Evolutionary conservation across 2,329 filamentous ascomycete species (phyloP).

Genomic region (Verticillium longisporum): DNA sequence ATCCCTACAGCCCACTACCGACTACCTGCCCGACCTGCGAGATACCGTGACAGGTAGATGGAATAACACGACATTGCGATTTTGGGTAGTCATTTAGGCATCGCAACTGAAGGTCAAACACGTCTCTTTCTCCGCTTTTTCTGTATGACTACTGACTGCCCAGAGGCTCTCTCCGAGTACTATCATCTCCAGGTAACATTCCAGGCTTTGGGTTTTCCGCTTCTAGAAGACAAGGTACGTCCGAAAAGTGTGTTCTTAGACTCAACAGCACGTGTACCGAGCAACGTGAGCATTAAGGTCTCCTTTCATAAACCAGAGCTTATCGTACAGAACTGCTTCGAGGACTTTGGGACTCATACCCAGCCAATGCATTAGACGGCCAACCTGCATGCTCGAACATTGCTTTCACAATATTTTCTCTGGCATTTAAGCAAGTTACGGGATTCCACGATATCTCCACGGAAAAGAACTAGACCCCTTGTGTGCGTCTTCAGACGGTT

Average conservation of each 20-base stretch:
- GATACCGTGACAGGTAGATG: conserved; percentile 19
- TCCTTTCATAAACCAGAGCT: neutral
- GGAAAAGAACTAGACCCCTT: too few species aligned
- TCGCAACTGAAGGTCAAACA: conserved; percentile 24
- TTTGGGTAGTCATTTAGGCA: conserved; percentile 28
- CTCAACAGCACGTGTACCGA: conserved; percentile 25
- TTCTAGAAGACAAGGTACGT: conserved; percentile 22
- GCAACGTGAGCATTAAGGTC: conserved; percentile 17
- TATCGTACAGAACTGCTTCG: conserved; percentile 20
- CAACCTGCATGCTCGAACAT: conserved; percentile 33
- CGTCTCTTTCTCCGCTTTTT: too few species aligned
- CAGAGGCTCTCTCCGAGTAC: conserved; percentile 27
- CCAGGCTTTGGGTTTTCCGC: conserved; percentile 26
- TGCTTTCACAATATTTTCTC: conserved; percentile 27
- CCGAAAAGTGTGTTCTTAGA: conserved; percentile 25
- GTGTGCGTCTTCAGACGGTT: too few species aligned
- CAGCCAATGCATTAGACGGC: conserved; percentile 20
- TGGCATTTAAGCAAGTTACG: conserved; percentile 23
- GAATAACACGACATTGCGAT: conserved; percentile 27
- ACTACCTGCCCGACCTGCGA: conserved; percentile 25
- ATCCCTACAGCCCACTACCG: conserved; percentile 22
- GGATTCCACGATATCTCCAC: conserved; percentile 1
- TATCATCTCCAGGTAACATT: conserved; percentile 27
- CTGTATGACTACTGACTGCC: neutral
- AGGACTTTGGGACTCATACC: conserved; percentile 21